Conservation (phyloP, 2,329 filamentous ascomycete genomes). For the Epichloe gansuensis region DNA sequence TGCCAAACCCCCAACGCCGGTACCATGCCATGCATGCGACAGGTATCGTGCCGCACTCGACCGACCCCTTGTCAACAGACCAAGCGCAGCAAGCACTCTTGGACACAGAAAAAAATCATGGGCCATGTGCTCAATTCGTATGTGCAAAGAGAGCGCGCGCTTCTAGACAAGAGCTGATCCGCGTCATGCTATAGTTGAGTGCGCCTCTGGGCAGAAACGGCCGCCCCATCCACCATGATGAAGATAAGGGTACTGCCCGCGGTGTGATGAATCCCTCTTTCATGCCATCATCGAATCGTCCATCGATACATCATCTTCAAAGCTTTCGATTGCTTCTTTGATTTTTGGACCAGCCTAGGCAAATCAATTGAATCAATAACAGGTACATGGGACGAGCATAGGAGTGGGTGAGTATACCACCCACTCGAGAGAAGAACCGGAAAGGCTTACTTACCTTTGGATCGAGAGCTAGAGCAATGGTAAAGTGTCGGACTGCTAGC, state of each 20-base stretch:
- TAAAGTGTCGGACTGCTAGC: slow-evolving; percentile 84
- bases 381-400: not conserved
- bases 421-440: too few species aligned
- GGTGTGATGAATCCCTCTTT: not conserved
- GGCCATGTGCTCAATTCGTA: not conserved
- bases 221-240: not conserved
- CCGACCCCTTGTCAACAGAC: not conserved
- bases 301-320: slow-evolving; percentile 69
- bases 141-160: not conserved
- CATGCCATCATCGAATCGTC: slow-evolving; percentile 52
- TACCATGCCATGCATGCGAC: slow-evolving; percentile 4
- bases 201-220: not conserved
- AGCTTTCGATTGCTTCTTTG: slow-evolving; percentile 89
- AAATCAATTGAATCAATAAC: not conserved
- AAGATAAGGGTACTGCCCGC: too few species aligned
- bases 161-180: not conserved
- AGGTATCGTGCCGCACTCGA: not conserved
- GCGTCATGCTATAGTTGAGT: not conserved
- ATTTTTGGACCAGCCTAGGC: slow-evolving; percentile 77
- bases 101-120: not conserved
- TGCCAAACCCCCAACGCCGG: slow-evolving; percentile 2
- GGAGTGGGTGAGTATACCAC: not conserved
- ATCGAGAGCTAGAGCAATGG: slow-evolving; percentile 87
- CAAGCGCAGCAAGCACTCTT: not conserved
- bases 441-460: slow-evolving; percentile 67